A percentile compares a stretch with the other conserved stretches of the same genome.
Conservation (phyloP, 2,329 filamentous ascomycete genomes). For the Grosmannia clavigera region DNA sequence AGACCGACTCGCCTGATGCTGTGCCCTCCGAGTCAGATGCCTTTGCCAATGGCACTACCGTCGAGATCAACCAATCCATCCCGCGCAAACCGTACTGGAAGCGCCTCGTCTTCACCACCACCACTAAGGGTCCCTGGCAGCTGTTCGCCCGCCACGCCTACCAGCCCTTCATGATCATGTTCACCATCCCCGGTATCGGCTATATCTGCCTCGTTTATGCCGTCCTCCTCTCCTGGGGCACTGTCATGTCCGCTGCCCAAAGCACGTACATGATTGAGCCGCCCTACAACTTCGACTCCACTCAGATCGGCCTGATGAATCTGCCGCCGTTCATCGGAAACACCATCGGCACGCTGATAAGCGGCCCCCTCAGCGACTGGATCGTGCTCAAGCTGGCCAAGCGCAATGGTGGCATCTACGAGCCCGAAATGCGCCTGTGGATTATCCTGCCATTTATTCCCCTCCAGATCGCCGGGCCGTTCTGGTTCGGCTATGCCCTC, state of each 20-base stretch:
- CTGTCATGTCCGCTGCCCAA: constrained; percentile 4
- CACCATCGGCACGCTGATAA: constrained; percentile 1
- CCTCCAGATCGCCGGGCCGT: constrained; percentile 3
- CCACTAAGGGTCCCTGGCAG: constrained; percentile 2
- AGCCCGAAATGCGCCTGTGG: constrained; percentile 7
- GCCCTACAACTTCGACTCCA: constrained; percentile 4
- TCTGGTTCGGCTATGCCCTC: constrained; percentile 5
- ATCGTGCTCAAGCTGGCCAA: constrained; percentile 1
- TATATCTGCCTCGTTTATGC: constrained; percentile 8
- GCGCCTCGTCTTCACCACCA: background rate
- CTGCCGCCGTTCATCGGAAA: constrained; percentile 5
- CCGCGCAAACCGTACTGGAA: constrained; percentile 5
- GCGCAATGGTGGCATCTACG: constrained; percentile 3
- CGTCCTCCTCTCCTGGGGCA: constrained; percentile 2
- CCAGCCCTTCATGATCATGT: constrained; percentile 9
- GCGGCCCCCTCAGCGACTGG: constrained; percentile 6
- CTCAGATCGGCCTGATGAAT: constrained; percentile 7
- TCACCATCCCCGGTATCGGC: constrained; percentile 6
- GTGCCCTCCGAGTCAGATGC: background rate
- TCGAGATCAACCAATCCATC: background rate
- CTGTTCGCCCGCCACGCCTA: constrained; percentile 8
- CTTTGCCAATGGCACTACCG: background rate
- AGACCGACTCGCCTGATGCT: background rate
- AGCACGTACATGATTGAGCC: constrained; percentile 3
- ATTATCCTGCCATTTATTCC: constrained; percentile 4